Evolutionary conservation across 2,329 filamentous ascomycete genomes (phyloP).

Genomic region (Trichoderma arundinaceum): DNA sequence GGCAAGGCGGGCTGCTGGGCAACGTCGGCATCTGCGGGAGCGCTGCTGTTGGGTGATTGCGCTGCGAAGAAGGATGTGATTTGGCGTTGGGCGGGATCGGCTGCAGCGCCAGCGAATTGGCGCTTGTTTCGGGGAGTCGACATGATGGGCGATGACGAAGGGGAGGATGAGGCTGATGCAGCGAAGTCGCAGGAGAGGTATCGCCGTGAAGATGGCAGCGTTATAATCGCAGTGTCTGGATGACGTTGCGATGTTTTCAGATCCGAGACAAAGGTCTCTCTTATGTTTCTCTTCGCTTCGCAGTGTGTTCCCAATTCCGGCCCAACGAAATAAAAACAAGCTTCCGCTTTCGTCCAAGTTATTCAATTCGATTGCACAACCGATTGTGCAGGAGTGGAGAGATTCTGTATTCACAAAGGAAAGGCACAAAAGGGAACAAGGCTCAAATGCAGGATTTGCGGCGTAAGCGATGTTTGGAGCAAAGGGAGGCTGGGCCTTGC

Average conservation of each 20-base stretch:
- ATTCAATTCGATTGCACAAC: background rate
- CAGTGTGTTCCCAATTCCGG: conserved; percentile 13
- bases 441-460: background rate
- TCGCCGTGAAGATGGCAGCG: background rate
- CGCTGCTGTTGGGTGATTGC: conserved; percentile 50
- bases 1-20: conserved; percentile 60
- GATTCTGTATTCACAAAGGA: conserved; percentile 5
- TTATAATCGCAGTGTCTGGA: background rate
- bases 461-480: background rate
- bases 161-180: background rate
- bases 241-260: conserved; percentile 15
- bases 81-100: conserved; percentile 63
- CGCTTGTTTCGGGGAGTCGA: conserved; percentile 63
- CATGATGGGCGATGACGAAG: conserved; percentile 46
- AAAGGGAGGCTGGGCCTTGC: conserved; percentile 27
- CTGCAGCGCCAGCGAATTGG: conserved; percentile 64
- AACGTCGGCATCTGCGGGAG: conserved; percentile 38
- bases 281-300: background rate
- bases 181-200: background rate
- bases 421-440: background rate
- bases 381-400: conserved; percentile 23
- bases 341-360: conserved; percentile 19
- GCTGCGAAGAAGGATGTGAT: conserved; percentile 67
- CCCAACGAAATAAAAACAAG: background rate
- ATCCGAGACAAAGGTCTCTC: background rate